phyloP scores from a whole-genome alignment of 129 eudicot genomes.

The Lonicera japonica region DNA sequence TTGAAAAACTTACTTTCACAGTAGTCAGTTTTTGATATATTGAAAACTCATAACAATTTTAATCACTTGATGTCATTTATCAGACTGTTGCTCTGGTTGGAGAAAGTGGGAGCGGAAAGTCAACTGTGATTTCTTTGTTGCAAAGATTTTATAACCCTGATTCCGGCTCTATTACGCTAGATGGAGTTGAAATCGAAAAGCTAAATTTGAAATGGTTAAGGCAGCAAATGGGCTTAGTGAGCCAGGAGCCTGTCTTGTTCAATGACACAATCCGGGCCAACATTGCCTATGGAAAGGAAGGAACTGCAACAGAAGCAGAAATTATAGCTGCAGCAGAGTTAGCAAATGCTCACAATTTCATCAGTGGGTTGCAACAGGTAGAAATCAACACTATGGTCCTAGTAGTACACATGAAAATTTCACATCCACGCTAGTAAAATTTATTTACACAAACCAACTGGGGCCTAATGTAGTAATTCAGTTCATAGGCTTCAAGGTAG shows the following conservation, averaged over 20 bases:
- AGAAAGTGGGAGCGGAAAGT: conserved; percentile 42
- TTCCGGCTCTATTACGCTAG: conserved; percentile 24
- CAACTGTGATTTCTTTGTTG: conserved; percentile 33
- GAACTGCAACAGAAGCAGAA: conserved; percentile 28
- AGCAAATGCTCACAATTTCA: conserved; percentile 36
- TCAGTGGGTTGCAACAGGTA: conserved; percentile 29
- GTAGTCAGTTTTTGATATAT: too few relatives aligned
- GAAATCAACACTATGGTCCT: not conserved
- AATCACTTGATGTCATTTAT: not conserved
- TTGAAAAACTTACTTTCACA: not conserved
- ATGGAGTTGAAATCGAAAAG: conserved; percentile 25
- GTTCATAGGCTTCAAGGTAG: too few relatives aligned
- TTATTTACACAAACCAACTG: not conserved
- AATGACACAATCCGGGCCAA: conserved; percentile 27
- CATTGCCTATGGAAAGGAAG: conserved; percentile 28
- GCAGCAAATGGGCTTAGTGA: conserved; percentile 39
- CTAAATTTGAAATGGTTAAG: conserved; percentile 35
- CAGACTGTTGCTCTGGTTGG: conserved; percentile 38
- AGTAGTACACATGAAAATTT: not conserved
- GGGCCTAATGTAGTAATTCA: too few relatives aligned
- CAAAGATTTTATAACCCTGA: conserved; percentile 37
- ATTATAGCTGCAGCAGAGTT: conserved; percentile 26
- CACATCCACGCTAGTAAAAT: too few relatives aligned
- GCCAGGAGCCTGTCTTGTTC: conserved; percentile 37
- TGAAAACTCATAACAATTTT: too few relatives aligned